Conservation (phyloP, 306 rosid genomes). For the Lablab purpureus region DNA sequence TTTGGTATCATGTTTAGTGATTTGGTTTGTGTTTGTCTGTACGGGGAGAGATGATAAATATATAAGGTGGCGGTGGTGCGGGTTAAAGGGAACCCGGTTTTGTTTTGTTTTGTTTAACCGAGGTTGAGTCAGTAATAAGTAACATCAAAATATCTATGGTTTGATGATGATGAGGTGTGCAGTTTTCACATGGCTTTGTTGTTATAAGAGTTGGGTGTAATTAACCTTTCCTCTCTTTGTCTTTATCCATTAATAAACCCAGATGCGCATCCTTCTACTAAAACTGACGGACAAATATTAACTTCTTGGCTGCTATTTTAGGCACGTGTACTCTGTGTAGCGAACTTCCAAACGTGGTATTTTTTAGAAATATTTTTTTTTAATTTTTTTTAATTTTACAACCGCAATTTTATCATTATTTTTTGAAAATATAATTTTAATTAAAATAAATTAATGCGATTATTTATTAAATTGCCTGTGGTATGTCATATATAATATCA, state of each 20-base stretch:
- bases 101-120: conserved; percentile 25
- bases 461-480: no score
- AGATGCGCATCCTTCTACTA: background rate
- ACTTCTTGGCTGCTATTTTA: background rate
- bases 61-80: background rate
- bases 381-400: no score
- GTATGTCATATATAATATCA: no score
- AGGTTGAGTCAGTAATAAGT: conserved; percentile 40
- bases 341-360: no score
- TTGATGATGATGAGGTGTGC: background rate
- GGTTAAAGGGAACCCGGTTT: background rate
- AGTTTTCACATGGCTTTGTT: background rate
- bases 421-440: no score
- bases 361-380: no score
- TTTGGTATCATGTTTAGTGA: conserved; percentile 41
- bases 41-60: background rate
- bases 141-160: background rate
- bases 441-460: no score
- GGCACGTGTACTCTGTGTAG: background rate
- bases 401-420: no score
- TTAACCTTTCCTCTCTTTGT: background rate
- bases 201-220: background rate
- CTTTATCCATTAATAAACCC: background rate
- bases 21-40: background rate
- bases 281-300: background rate